Evolutionary conservation across 1,139 yeast species (phyloP).

Genomic region (Lodderomyces margitis): DNA sequence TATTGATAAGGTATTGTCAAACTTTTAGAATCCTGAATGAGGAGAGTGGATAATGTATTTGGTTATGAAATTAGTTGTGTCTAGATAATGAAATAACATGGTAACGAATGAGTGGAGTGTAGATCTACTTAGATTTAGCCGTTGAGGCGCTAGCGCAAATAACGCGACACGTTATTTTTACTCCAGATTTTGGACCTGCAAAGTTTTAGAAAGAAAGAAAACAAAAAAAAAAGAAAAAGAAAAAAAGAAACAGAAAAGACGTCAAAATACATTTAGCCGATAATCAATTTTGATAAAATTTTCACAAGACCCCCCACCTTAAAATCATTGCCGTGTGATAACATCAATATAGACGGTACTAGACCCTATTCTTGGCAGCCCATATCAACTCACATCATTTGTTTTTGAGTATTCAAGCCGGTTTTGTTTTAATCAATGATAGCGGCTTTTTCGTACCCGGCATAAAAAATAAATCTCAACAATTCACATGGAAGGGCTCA

Average conservation of each 20-base stretch:
- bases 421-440: too few relatives aligned
- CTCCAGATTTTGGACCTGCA: not conserved
- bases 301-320: not conserved
- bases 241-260: not conserved
- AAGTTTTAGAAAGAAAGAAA: slow-evolving; percentile 2
- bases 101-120: not conserved
- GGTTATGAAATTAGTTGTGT: not conserved
- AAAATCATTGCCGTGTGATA: too few relatives aligned
- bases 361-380: too few relatives aligned
- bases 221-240: not conserved
- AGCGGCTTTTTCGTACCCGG: too few relatives aligned
- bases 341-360: not conserved
- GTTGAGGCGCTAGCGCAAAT: not conserved
- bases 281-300: not conserved
- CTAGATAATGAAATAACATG: not conserved
- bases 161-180: not conserved
- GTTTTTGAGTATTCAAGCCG: too few relatives aligned
- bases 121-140: not conserved
- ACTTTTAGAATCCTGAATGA: slow-evolving; percentile 20
- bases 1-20: slow-evolving; percentile 47
- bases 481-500: slow-evolving; percentile 10
- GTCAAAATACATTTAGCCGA: not conserved
- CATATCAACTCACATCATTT: too few relatives aligned
- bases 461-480: not conserved
- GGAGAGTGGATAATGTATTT: too few relatives aligned